phyloP scores from a whole-genome alignment of 2,329 filamentous ascomycete genomes.

The Alternaria tenuissima region DNA sequence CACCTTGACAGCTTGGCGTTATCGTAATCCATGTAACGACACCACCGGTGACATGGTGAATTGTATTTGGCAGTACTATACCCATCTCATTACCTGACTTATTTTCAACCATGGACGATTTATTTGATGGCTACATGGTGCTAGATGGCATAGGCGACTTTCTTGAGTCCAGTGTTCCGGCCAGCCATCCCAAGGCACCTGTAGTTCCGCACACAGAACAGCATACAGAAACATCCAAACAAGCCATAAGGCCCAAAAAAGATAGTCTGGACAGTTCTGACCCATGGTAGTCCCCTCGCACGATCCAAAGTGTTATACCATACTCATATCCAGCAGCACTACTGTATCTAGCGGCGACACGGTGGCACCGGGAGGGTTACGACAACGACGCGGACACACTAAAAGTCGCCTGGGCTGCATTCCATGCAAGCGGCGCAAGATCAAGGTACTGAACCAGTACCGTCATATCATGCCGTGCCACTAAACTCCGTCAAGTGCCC shows the following conservation, averaged over 20 bases:
- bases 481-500: slow-evolving; percentile 40
- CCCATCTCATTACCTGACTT: not conserved
- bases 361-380: not conserved
- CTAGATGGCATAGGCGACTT: slow-evolving; percentile 19
- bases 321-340: not conserved
- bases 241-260: not conserved
- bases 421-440: slow-evolving; percentile 72
- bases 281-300: slow-evolving; percentile 6
- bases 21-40: not conserved
- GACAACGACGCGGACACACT: slow-evolving; percentile 60
- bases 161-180: not conserved
- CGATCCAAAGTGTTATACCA: not conserved
- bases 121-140: slow-evolving; percentile 30
- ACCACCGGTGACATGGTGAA: not conserved
- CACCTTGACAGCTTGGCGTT: slow-evolving; percentile 3
- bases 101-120: slow-evolving; percentile 11
- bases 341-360: not conserved
- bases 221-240: not conserved
- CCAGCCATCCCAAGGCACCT: not conserved
- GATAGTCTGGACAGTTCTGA: not conserved
- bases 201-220: not conserved
- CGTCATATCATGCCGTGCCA: not conserved
- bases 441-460: slow-evolving; percentile 63
- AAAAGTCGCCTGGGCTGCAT: slow-evolving; percentile 73
- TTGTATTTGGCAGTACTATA: not conserved